A percentile compares a stretch with the other conserved stretches of the same genome.
These are phyloP conservation scores for Penicillium sp. DNA, from an alignment of 2,329 filamentous ascomycete species.

Conservation along the genomic window DNA sequence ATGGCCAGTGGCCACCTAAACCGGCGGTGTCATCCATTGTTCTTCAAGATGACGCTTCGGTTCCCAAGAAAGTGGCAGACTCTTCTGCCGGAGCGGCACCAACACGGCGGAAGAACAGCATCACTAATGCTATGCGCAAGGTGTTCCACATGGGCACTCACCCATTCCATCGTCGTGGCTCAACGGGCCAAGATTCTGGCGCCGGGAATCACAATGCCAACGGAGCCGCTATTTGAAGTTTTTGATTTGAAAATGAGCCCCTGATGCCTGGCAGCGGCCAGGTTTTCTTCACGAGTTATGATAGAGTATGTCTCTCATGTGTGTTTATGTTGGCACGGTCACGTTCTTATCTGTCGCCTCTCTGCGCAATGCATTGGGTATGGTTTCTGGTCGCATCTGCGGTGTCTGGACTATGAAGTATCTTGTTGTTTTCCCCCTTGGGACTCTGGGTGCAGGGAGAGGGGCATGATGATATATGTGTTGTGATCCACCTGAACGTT, in stretches of 20 bases:
- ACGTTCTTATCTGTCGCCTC: not conserved
- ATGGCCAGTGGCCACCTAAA: conserved; percentile 85
- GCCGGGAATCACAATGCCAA: conserved; percentile 1
- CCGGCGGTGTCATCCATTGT: conserved; percentile 33
- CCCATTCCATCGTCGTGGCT: conserved; percentile 35
- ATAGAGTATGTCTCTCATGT: not conserved
- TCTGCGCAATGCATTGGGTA: conserved; percentile 9
- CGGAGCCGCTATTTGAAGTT: conserved; percentile 3
- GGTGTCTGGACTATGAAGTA: not conserved
- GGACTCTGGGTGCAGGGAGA: not conserved
- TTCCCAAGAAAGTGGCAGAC: conserved; percentile 16
- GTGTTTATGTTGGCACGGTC: not conserved
- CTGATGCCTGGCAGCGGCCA: not conserved
- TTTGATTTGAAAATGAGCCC: not conserved
- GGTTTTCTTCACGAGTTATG: conserved; percentile 1
- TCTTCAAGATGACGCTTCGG: conserved; percentile 24
- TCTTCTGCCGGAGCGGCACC: conserved; percentile 14
- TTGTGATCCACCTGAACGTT: no score
- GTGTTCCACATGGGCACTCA: conserved; percentile 34
- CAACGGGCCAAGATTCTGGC: conserved; percentile 18
- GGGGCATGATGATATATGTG: no score
- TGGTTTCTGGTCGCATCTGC: not conserved
- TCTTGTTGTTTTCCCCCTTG: not conserved
- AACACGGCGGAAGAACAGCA: conserved; percentile 27
- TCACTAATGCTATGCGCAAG: conserved; percentile 38